Evolutionary conservation across 495 filamentous ascomycete genomes (phyloP), one percentile per base, ranked within the genome.

Genomic region (Podospora sp.): DNA sequence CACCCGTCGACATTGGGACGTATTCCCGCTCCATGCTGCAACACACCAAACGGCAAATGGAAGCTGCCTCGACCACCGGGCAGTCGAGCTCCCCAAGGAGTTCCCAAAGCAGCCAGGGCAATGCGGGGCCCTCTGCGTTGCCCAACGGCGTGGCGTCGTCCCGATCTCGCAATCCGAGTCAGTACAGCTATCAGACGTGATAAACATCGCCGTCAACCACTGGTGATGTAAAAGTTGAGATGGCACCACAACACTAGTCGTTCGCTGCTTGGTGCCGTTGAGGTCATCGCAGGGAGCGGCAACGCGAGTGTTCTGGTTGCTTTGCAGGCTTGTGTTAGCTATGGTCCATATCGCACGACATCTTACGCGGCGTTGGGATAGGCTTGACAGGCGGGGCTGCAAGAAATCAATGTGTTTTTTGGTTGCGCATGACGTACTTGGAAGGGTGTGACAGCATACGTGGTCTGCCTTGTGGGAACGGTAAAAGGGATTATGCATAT

Each of bases 1-100:
- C 80, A 3, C 82, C 82, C 6, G n/a, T 72, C 56, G 79, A 83
- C 60, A 68, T 83, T 20, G 71, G 79, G 16, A 76, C 75, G 11
- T 84, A 84, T 62, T 70, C 80, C 4, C 78, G 81, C 60, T 78
- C 74, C 53, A 84, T 84, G 81, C 81, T 81, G 62, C 77, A 79
- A 52, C 82, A 84, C 67, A 84, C 82, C 60, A 83, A 83, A 76
- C 69, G 78, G 33, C 82, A 84, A 72, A 83, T 84, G 81, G 80
- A 84, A 60, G 77, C 79, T 3, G 77, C 76, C 58, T 77, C 76
- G 22, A 69, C 72, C 59, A 65, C 35, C 6, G 24, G 63, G 29
- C 53, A 40, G 8, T 60, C 65, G 25, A 22, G 51, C 20, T 18
- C 33, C 4, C 24, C 24, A 12, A n/a, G 26, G 20, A 63, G 66